Evolutionary conservation across 2,329 filamentous ascomycete genomes (phyloP), one percentile per base, ranked within the genome.

Genomic region (Ceratocystis ficicola): DNA sequence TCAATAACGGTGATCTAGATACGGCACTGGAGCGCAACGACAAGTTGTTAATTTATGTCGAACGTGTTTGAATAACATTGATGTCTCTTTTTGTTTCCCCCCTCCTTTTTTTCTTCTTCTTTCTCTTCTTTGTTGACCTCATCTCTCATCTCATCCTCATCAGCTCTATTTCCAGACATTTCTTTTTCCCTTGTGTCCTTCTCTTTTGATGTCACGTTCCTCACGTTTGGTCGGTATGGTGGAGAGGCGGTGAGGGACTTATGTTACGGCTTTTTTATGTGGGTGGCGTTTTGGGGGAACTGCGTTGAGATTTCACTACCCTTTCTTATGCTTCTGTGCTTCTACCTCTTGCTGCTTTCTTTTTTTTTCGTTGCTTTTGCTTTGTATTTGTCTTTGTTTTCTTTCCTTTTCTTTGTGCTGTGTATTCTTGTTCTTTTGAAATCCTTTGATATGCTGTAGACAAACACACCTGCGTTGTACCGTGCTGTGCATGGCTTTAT

Each of bases 11-110:
- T 69, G 91, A 96, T 73, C 77, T 97, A 64, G 86, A 91, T 69
- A 81, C 83, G 69, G 93, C 93, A 2, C 78, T 96, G 69, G 83
- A 88, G 71, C 80, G 90, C 71, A 95, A 95, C 75, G 87, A 91
- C 70, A 96, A 96, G 77, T 79, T 97, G 69, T 85, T 92, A 65
- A 78, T 96, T 30, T 89, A 85, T 70, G 86, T 89, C 41, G 83
- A 86, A 69, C 76, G 78, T 65, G 75, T 77, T 68, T 82, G 74
- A 75, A 46, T 60, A 44, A 25, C 30, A 59, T 44, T 46, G 20
- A 32, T 44, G 15, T 64, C 44, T 44, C 15, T 57, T 30, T 15
- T 57, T 3, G 52, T 28, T 10, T 36, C 36, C 44, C 28, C n/a
- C 30, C 22, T 22, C 28, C 17, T 17, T 28, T 30, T 50, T 17